A percentile compares a stretch with the other conserved stretches of the same genome.
phyloP scores from a whole-genome alignment of 345 rosid genomes.

The Microcos paniculata region DNA sequence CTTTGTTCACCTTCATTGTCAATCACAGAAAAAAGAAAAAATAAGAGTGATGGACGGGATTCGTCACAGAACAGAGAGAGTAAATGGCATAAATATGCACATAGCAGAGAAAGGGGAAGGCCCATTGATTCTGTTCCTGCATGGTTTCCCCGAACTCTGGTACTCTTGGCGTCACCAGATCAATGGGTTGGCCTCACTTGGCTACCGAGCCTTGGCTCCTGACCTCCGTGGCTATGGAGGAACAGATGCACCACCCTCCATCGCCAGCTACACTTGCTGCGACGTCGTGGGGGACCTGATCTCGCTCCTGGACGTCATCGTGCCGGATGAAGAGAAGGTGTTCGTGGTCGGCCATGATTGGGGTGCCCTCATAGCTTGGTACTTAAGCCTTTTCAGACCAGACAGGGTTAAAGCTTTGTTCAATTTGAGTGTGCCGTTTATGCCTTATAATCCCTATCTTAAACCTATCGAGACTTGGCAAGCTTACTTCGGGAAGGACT shows the following conservation, averaged over 20 bases:
- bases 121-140: slow-evolving; percentile 53
- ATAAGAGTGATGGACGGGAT: neutral
- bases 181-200: slow-evolving; percentile 40
- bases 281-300: slow-evolving; percentile 53
- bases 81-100: slow-evolving; percentile 23
- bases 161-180: slow-evolving; percentile 77
- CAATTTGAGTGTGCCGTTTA: slow-evolving; percentile 46
- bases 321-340: slow-evolving; percentile 32
- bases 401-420: slow-evolving; percentile 55
- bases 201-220: slow-evolving; percentile 64
- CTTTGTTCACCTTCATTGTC: too few species aligned
- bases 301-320: slow-evolving; percentile 35
- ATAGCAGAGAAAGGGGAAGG: slow-evolving; percentile 56
- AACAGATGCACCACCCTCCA: slow-evolving; percentile 47
- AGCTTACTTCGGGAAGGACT: slow-evolving; percentile 46
- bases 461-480: slow-evolving; percentile 31
- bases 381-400: slow-evolving; percentile 49
- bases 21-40: too few species aligned
- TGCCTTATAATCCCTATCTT: slow-evolving; percentile 36
- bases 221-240: slow-evolving; percentile 67
- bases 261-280: slow-evolving; percentile 42
- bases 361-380: slow-evolving; percentile 64
- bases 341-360: slow-evolving; percentile 70
- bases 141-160: slow-evolving; percentile 75
- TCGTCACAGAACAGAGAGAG: slow-evolving; percentile 3